Base-by-base conservation (phyloP, 1,284 basidiomycete species). In the Ceratobasidium papillatum region DNA sequence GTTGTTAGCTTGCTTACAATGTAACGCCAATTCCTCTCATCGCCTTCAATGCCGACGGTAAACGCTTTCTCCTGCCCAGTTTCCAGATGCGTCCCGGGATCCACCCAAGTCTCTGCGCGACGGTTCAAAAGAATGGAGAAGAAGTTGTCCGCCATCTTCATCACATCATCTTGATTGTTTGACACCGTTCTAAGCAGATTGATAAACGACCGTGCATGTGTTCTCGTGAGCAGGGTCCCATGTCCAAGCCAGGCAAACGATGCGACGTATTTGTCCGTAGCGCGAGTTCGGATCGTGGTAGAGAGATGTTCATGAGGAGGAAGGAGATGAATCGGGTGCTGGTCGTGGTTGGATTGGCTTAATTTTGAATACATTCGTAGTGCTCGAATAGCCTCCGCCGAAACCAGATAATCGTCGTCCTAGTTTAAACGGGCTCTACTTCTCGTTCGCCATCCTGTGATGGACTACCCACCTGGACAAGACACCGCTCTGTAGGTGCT, bases 201-300 rank as follows among this genome's bases (percentile, higher is more conserved):
- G 11, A 69, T n/a, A 58, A 69, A 69, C 12, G 52, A 38, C 14
- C 66, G 66, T 3, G 66, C 66, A 34, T 58, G 52, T 17, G 22
- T 25, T 58, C 30, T 69, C 22, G 36, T 58, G 11, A 69, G 41
- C n/a, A 69, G 45, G 34, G 66, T 69, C 9, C 66, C 66, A 34
- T 69, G 66, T 12, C 66, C 66, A n/a, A 69, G 52, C 66, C 66
- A 69, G n/a, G 66, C 66, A 25, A 69, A 69, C n/a, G 66, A 69
- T 3, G 52, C 52, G 14, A 36, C 32, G 17, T 32, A 52, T 69
- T 27, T 43, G 32, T 52, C 49, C 22, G 30, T 43, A 9, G 36
- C 25, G 11, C 66, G 66, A 59, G 66, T 69, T 36, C 66, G 66
- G 25, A 69, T 14, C 11, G 66, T 69, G n/a, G 66, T 69, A 25